These are phyloP conservation scores for Rhexocercosporidium sp. DNA, from an alignment of 2,329 filamentous ascomycete species.

Conservation along the genomic window DNA sequence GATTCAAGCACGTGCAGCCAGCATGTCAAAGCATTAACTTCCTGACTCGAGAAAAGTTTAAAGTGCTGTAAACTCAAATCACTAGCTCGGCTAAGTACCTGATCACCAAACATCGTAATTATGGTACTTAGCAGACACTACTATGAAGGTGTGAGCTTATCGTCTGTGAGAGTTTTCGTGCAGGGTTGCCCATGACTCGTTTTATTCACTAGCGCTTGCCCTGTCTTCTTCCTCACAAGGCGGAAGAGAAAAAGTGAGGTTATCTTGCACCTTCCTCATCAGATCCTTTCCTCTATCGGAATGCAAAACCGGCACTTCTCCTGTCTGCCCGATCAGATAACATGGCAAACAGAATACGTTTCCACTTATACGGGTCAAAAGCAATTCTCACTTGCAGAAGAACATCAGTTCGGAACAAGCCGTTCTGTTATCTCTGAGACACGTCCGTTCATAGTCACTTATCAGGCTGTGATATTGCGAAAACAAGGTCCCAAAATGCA, in stretches of 20 bases:
- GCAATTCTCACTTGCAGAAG: not conserved
- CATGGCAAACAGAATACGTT: not conserved
- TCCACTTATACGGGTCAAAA: not conserved
- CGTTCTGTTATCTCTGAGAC: not conserved
- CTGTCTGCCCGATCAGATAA: not conserved
- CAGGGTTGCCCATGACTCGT: not conserved
- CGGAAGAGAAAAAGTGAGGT: not conserved
- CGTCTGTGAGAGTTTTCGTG: not conserved
- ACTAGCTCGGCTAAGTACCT: no score
- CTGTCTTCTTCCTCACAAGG: not conserved
- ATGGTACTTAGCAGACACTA: no score
- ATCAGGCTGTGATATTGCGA: not conserved
- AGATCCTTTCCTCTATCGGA: no score
- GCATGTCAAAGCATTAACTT: not conserved
- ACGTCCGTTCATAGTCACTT: not conserved
- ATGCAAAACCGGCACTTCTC: not conserved
- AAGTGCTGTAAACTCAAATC: no score
- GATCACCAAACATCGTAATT: no score
- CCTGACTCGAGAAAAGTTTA: not conserved
- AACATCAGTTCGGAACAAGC: no score
- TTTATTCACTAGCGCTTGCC: no score
- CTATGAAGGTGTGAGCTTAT: not conserved
- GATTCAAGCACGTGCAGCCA: constrained; percentile 3
- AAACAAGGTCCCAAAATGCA: not conserved
- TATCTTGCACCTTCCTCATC: constrained; percentile 1